phyloP scores from a whole-genome alignment of 768 basidiomycete genomes.

The Pleurotus cornucopiae region DNA sequence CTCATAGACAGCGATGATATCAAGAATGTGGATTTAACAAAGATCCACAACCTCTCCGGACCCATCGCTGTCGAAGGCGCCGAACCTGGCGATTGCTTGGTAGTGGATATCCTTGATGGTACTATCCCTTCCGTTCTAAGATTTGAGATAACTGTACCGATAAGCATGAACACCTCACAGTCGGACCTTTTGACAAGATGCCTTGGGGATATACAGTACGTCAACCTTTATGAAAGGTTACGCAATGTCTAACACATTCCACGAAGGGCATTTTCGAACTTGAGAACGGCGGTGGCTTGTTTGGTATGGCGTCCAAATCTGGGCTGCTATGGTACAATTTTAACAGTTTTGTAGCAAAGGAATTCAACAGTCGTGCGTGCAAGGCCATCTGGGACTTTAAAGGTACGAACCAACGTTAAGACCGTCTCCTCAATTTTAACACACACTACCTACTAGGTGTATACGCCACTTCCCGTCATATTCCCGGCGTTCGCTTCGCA shows the following conservation, averaged over 20 bases:
- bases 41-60: slow-evolving; percentile 73
- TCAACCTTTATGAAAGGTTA: not conserved
- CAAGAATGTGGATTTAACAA: slow-evolving; percentile 57
- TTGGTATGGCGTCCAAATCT: slow-evolving; percentile 36
- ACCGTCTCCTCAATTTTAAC: not conserved
- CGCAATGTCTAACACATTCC: not conserved
- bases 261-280: slow-evolving; percentile 71
- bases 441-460: slow-evolving; percentile 38
- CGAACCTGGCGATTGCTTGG: slow-evolving; percentile 74
- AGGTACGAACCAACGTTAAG: slow-evolving; percentile 25
- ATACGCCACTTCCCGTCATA: slow-evolving; percentile 70
- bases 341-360: slow-evolving; percentile 36
- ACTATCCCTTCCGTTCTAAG: not conserved
- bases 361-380: slow-evolving; percentile 66
- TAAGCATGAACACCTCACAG: slow-evolving; percentile 23
- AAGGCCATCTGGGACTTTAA: slow-evolving; percentile 84
- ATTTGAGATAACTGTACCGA: not conserved
- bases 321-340: not conserved
- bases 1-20: slow-evolving; percentile 60
- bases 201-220: slow-evolving; percentile 76
- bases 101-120: slow-evolving; percentile 77
- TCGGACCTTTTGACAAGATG: slow-evolving; percentile 67
- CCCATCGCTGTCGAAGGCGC: slow-evolving; percentile 73
- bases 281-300: slow-evolving; percentile 68
- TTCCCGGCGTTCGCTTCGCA: slow-evolving; percentile 76